Evolutionary conservation across 129 eudicot genomes (phyloP), one percentile per base, ranked within the genome.

Genomic region (Arctium lappa): DNA sequence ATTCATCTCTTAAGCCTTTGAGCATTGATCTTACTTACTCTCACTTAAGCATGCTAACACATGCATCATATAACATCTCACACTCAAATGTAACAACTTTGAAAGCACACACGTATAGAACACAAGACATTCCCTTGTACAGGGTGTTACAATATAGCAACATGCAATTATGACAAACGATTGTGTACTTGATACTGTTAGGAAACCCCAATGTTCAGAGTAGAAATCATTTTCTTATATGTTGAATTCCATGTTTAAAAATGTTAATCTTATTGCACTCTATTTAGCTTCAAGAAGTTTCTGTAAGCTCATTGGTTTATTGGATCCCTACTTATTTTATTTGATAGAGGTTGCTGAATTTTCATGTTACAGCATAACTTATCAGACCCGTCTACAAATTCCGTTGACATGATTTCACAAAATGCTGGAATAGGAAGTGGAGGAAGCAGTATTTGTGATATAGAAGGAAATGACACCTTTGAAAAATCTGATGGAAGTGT

Each of bases 301-400:
- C 37, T 56, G 15, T 75, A 75, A 65, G 50, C 68, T 65, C 74
- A 63, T 74, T 37, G 27, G 40, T 69, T 83, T 82, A 36, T 44
- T 7, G 15, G 37, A 12, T 39, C 33, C 44, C 46, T 81, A 16
- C 68, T 75, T 82, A 63, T 75, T 44, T 74, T 37, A 56, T 79
- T 62, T 75, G 36, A 63, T 74, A 29, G 18, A 37, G 18, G 38
- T 84, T 80, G 38, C 81, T 53, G 38, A 32, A 71, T 71, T 69
- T 44, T 76, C 60, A 63, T 86, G 84, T 75, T 86, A 70, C 94
- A 90, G 97, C 83, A 50, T 36, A 81, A 69, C 69, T 6, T 37
- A 62, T 56, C 86, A 30, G 69, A 71, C 66, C 68, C 79, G 30
- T 60, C 81, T 56, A 78, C 48, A 46, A 48, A 39, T 44, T 39